Conservation (phyloP, 2,329 filamentous ascomycete species). For the Magnaporthiopsis rhizophila region DNA sequence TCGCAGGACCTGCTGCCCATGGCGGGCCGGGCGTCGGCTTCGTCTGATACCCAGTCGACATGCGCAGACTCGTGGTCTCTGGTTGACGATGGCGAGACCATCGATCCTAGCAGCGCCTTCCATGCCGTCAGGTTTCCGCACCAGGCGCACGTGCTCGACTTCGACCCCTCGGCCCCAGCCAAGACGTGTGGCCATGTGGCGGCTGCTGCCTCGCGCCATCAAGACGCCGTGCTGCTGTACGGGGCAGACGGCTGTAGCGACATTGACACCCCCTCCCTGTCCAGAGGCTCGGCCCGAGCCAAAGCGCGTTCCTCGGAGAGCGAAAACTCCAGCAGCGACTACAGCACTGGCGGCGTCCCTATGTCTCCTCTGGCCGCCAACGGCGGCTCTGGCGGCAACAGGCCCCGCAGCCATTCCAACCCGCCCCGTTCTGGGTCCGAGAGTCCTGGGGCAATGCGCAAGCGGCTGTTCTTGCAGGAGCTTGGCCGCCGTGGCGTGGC, state of each 20-base stretch:
- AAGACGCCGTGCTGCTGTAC: neutral
- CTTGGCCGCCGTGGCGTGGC: slow-evolving; percentile 10
- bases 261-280: neutral
- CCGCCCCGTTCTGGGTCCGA: slow-evolving; percentile 6
- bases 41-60: neutral
- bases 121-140: neutral
- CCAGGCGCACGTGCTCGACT: neutral
- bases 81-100: neutral
- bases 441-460: slow-evolving; percentile 10
- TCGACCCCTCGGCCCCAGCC: neutral
- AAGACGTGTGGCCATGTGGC: neutral
- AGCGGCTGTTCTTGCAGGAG: slow-evolving; percentile 8
- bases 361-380: neutral
- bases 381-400: neutral
- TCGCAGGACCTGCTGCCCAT: neutral
- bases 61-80: neutral
- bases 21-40: neutral
- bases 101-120: neutral
- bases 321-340: neutral
- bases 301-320: neutral
- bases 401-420: slow-evolving; percentile 7
- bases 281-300: too few relatives aligned
- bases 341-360: neutral
- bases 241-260: neutral
- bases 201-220: neutral